Base-by-base conservation (phyloP, 805 yeast species). In the Candida vaughaniae region DNA sequence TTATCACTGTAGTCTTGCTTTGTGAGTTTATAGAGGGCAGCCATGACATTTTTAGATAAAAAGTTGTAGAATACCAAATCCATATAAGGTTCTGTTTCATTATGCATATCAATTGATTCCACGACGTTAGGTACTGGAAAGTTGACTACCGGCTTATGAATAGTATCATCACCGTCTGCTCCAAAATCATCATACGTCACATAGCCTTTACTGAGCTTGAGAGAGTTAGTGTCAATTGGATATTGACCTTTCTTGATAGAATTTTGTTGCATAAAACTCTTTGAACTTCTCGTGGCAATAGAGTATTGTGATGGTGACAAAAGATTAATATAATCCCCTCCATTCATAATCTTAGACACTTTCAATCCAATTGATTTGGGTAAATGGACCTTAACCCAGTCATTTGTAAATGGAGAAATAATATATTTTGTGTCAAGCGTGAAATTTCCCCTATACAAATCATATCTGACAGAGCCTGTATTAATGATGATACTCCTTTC, bases 401-500 rank as follows among this genome's bases (percentile, higher is more conserved):
- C 72, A 52, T 89, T 88, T 36, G 77, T 70, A 60, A 88, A 90
- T 0, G 98, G 97, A 0, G 95, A 80, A 1, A 91, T 85, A 29
- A 84, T 85, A 53, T 71, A 91, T 48, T 84, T 84, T 0, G 91
- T 71, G 56, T 89, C 95, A 29, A 65, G 64, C 0, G 95, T 89
- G 55, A 82, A 90, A 1, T 83, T 80, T 0, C 97, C 98, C 53
- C 80, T 76, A 62, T 83, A 84, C 31, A 90, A 61, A 58, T 90
- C 96, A 53, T 86, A 91, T 36, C 97, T 73, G 3, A 90, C 75
- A 4, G 95, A 82, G 1, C 97, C 97, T 0, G 96, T 84, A 56
- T 91, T 91, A 42, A 86, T 77, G 30, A 85, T 62, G 17, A 88
- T 73, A 19, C 80, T 64, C 45, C 59, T 53, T 49, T 43, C 62